Evolutionary conservation across 148 eudicot genomes (phyloP), one percentile per base, ranked within the genome.

Genomic region (Diospyros kaki): DNA sequence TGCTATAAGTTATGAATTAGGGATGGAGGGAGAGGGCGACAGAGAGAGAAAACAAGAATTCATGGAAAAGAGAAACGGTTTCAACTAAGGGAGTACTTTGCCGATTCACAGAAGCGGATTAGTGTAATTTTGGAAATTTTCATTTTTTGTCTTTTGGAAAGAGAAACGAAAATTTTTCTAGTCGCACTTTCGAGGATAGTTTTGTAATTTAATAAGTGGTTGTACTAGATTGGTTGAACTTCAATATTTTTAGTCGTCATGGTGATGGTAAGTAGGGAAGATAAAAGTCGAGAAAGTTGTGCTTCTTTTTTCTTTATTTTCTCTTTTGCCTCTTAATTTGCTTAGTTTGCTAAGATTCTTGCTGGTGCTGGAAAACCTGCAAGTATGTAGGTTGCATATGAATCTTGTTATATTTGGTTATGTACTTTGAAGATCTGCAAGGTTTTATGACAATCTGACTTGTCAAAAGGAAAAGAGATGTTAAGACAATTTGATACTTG

Each of bases 121-220:
- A 46, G 58, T 68, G 28, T 18, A n/a, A 67, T 15, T 48, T 3
- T n/a, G 12, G 39, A 50, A 67, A 45, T 41, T 68, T 42, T 56
- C 13, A 11, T 28, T 63, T 63, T 53, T 13, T 42, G 3, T 61
- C n/a, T 77, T 5, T 6, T 28, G 45, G 18, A 48, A 28, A 13
- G 28, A 9, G 2, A 72, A 60, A 11, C 5, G 12, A 28, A 9
- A 39, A 10, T 55, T 3, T 46, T 48, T 69, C 50, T 1, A 58
- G 40, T 43, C 64, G 48, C 45, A 77, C 42, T 1, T 17, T 2
- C 15, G 28, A 66, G 89, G 86, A 68, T 74, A 77, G 14, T 58
- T 45, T 63, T 53, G 85, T 78, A 68, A 66, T 79, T 78, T 71
- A 72, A 66, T 18, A 6, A 41, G 5, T 46, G 6, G 62, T 11